Base-by-base conservation (phyloP, 1,284 basidiomycete species). In the Marasmius tenuissimus region DNA sequence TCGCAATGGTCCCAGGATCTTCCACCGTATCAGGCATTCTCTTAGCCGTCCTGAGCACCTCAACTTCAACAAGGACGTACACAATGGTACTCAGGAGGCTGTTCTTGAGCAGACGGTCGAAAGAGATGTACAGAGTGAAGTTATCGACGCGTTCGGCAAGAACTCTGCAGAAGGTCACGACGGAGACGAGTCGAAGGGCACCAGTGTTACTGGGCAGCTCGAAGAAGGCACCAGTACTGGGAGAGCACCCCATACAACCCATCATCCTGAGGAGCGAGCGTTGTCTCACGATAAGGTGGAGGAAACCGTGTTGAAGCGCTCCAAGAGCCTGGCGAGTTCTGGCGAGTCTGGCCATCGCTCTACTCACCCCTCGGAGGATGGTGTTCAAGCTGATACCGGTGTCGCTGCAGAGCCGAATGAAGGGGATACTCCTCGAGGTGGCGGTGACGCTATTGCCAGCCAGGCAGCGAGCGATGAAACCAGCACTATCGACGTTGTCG, bases 321-420 rank as follows among this genome's bases (percentile, higher is more conserved):
- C 57, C 42, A 62, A 56, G 37, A 45, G 50, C 20, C 37, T 59
- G 33, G 52, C 47, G 42, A 55, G 50, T 38, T 20, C 51, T 47
- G 57, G 48, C 18, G 34, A 39, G 27, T 34, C 22, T 39, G 56
- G 39, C 1, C 4, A 34, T 49, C 57, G 45, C 12, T 14, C 16
- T 22, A 39, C 16, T 16, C 16, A 5, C 6, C 42, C 14, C 20
- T 45, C 42, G 42, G 42, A 45, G 6, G 16, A 45, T 45, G 42
- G 16, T 14, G 42, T 16, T 45, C 42, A 45, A 18, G 14, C 42
- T 20, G 16, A 27, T 1, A 3, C 37, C 35, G 34, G 33, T 39
- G n/a, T 16, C 9, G 14, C 52, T 14, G 33, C 37, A 12, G 40
- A 20, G 49, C 45, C 22, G 33, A 35, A 38, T 35, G 45, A 48